A percentile compares a stretch with the other conserved stretches of the same genome.
Conservation (phyloP, 225 moss, liverwort and hornwort genomes). For the Ulota crispa region DNA sequence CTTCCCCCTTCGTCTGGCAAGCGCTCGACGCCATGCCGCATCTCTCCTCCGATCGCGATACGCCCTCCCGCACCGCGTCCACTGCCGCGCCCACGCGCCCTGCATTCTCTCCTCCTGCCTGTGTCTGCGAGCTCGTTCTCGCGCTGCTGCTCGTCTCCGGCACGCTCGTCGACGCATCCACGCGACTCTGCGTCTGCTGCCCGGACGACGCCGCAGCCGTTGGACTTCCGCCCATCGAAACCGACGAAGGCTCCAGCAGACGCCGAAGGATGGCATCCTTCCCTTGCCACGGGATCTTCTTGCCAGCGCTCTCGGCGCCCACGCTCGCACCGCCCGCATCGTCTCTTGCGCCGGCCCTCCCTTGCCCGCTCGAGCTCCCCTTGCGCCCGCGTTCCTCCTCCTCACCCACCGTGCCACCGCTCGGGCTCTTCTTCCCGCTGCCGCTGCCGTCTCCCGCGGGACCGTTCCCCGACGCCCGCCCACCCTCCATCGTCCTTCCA, state of each 20-base stretch:
- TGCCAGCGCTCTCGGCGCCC: conserved; percentile 33
- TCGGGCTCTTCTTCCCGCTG: conserved; percentile 38
- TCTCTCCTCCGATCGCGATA: conserved; percentile 28
- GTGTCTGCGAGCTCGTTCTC: conserved; percentile 22
- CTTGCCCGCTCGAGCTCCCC: conserved; percentile 25
- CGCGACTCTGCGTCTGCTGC: conserved; percentile 19
- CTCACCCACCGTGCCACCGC: conserved; percentile 25
- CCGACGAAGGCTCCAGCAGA: conserved; percentile 62
- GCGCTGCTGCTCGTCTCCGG: neutral
- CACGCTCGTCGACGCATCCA: conserved; percentile 23
- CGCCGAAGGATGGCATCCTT: conserved; percentile 62
- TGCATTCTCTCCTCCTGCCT: conserved; percentile 36
- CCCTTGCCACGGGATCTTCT: conserved; percentile 69
- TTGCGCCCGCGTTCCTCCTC: conserved; percentile 35
- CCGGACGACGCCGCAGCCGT: conserved; percentile 23
- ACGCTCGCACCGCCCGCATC: conserved; percentile 18
- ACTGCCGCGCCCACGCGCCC: conserved; percentile 23
- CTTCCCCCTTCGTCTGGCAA: conserved; percentile 37
- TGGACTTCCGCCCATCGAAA: conserved; percentile 40
- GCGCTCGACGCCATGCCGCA: conserved; percentile 27
- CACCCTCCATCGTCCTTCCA: conserved; percentile 35
- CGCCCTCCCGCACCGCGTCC: conserved; percentile 41
- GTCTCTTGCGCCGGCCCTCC: conserved; percentile 34
- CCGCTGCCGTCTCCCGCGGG: conserved; percentile 27
- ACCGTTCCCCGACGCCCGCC: conserved; percentile 13